Evolutionary conservation across 2,329 filamentous ascomycete genomes (phyloP), one percentile per base, ranked within the genome.

Genomic region (Fusarium floridanum): DNA sequence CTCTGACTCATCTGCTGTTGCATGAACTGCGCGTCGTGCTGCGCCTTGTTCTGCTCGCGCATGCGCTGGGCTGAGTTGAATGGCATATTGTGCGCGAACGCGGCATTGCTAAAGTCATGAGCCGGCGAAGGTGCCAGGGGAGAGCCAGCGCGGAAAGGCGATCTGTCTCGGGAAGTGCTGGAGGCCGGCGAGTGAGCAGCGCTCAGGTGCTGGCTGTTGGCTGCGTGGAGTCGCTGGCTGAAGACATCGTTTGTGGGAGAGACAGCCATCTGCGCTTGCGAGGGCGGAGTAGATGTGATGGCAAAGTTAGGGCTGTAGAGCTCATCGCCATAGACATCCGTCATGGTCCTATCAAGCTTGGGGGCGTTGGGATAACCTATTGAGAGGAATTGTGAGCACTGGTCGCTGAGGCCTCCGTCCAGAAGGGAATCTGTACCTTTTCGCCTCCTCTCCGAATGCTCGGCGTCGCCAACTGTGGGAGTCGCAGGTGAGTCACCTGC

Each of bases 291-390:
- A 0, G 90, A 88, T 1, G 89, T 89, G 78, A 91, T 87, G 37
- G 86, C 87, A 70, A 91, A 91, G 76, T 87, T 89, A 1, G 93
- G 92, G 77, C 92, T 95, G 86, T 94, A 97, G 1, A 97, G 88
- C 82, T 97, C 94, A 81, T 98, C 95, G 78, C 91, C 89, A 79
- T 94, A 96, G 60, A 94, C 89, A 79, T 97, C 95, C 20, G 95
- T 96, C 84, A 97, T 94, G 1, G 95, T 97, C 66, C 95, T 89
- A 76, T 95, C 92, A 73, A 97, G 89, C 83, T 96, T 97, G 29
- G 95, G 93, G 29, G 91, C 85, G 43, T 87, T 85, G 71, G 85
- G 83, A 75, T 85, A 85, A 74, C 90, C 88, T 84, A 65, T 10
- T 80, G 85, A 83, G 79, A 80, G 84, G 82, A 53, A 63, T 11